Base-by-base conservation (phyloP, 73 alveolate species). In the Breviolum minutum region DNA sequence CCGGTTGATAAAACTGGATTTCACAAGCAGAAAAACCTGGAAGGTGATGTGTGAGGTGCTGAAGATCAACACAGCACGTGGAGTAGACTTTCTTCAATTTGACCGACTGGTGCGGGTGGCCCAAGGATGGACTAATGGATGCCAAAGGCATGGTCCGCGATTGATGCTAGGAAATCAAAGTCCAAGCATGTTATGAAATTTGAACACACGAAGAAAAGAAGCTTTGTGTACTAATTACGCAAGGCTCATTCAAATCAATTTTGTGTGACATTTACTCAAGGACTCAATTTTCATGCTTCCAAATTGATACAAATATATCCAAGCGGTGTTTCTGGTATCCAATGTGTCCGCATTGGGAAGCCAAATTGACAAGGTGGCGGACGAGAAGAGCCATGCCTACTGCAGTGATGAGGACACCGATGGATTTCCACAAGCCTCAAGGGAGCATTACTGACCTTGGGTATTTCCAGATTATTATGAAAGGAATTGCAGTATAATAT, bases 31-130 rank as follows among this genome's bases (percentile, higher is more conserved):
- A 1, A 22, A 68, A 22, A 68, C 24, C 24, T 14, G 77, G 27
- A 74, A 90, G 98, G 98, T 92, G 82, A 92, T 92, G 98, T 92
- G 98, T 48, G 98, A 92, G 66, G 80, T 70, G 80, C 86, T 74
- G 89, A 63, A 30, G 48, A 92, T 92, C 69, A 32, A 61, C 73
- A n/a, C 62, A 9, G 27, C 82, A 5, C 87, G n/a, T 2, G 98
- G 98, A 17, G 81, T 66, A 20, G 90, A 54, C 48, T 74, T 92
- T 32, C 54, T 27, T 7, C 90, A 92, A 40, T 92, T 92, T 66
- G n/a, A 92, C 29, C 98, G 90, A 48, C 54, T 92, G 77, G 98
- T 63, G 70, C 26, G 70, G 27, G 54, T 19, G 94, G n/a, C 60
- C 6, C 12, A 24, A 22, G 61, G n/a, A 6, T 14, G 74, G 27